phyloP scores from a whole-genome alignment of 2,329 filamentous ascomycete genomes.

The Hortaea werneckii region DNA sequence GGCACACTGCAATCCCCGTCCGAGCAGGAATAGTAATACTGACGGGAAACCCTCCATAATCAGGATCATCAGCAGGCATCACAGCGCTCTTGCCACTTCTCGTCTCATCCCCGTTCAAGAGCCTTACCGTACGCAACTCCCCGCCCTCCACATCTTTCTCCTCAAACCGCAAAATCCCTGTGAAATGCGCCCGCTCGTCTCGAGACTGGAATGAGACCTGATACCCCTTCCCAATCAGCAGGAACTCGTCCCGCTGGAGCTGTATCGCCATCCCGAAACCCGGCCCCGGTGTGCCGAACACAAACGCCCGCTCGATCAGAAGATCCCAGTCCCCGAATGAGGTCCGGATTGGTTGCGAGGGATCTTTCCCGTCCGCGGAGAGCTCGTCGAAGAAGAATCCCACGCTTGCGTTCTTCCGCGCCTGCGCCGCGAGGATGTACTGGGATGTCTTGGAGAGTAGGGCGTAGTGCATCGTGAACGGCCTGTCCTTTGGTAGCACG shows the following conservation, averaged over 20 bases:
- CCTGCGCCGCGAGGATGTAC: conserved; percentile 33
- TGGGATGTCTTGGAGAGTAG: conserved; percentile 27
- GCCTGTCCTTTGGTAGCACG: conserved; percentile 21
- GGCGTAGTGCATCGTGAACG: conserved; percentile 32
- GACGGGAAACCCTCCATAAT: too few species aligned
- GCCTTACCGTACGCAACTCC: conserved; percentile 28
- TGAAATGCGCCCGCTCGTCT: conserved; percentile 29
- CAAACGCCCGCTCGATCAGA: conserved; percentile 34
- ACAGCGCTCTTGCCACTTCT: conserved; percentile 27
- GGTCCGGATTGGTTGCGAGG: conserved; percentile 21
- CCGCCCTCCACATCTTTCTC: conserved; percentile 34
- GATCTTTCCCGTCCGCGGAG: conserved; percentile 19
- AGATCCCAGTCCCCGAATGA: conserved; percentile 29
- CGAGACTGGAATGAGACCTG: conserved; percentile 23
- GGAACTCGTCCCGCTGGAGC: conserved; percentile 28
- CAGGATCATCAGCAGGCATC: too few species aligned
- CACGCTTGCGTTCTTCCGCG: conserved; percentile 20
- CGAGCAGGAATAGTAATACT: too few species aligned
- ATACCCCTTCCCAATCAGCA: conserved; percentile 39
- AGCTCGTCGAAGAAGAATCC: conserved; percentile 38
- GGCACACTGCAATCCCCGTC: too few species aligned
- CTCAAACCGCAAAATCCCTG: conserved; percentile 33
- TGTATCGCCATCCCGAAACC: conserved; percentile 37
- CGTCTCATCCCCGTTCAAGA: conserved; percentile 38
- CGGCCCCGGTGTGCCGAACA: conserved; percentile 35